A percentile compares a stretch with the other conserved stretches of the same genome.
Conservation (phyloP, 2,329 filamentous ascomycete genomes). For the Lachnellula hyalina region DNA sequence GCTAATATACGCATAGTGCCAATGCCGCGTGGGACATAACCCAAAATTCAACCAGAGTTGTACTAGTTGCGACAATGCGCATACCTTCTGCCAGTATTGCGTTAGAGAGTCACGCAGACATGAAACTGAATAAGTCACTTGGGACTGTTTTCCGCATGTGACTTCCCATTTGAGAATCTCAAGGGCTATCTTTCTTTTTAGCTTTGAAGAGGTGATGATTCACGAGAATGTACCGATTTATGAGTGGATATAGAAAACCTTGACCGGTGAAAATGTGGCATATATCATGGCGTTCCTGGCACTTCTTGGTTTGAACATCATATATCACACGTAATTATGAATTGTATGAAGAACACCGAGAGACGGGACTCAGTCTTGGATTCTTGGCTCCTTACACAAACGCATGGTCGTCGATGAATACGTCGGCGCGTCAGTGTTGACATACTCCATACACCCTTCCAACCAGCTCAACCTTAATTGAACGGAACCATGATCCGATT, state of each 20-base stretch:
- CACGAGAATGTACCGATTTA: not conserved
- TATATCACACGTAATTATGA: not conserved
- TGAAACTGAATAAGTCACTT: not conserved
- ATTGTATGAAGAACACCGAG: not conserved
- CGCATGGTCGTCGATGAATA: no score
- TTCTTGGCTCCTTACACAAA: no score
- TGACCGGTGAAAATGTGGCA: not conserved
- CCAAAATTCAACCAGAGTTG: conserved; percentile 13
- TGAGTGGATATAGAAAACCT: not conserved
- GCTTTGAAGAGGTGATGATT: not conserved
- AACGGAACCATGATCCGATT: not conserved
- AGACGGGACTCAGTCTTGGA: not conserved
- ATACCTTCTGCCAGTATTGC: conserved; percentile 17
- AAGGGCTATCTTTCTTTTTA: not conserved
- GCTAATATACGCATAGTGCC: conserved; percentile 15
- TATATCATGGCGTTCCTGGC: not conserved
- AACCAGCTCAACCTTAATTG: not conserved
- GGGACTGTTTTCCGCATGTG: not conserved
- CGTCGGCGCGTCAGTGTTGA: no score
- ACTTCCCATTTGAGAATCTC: not conserved
- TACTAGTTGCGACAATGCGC: conserved; percentile 9
- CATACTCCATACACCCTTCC: not conserved
- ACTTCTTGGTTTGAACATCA: not conserved
- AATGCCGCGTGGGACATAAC: conserved; percentile 17
- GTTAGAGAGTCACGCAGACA: not conserved